A percentile compares a stretch with the other conserved stretches of the same genome.
These are phyloP conservation scores for Rhytidhysteron rufulum DNA, from an alignment of 2,329 filamentous ascomycete species.

Conservation along the genomic window DNA sequence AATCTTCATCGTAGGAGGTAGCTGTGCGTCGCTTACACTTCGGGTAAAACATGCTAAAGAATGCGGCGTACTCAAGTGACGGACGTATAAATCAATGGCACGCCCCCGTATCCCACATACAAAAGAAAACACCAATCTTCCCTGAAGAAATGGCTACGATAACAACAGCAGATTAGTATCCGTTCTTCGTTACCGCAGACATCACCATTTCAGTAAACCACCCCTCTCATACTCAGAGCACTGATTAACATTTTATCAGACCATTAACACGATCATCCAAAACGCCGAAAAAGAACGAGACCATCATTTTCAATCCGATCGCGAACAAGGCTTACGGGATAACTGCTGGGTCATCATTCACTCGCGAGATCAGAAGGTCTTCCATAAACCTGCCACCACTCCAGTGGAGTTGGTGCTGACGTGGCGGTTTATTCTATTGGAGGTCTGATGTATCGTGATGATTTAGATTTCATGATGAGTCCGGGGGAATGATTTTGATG, in stretches of 20 bases:
- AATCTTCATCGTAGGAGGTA: too few species aligned
- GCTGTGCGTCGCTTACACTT: too few species aligned
- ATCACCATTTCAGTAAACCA: not conserved
- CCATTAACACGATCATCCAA: not conserved
- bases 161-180: not conserved
- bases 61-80: too few species aligned
- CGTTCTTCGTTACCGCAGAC: constrained; percentile 1
- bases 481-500: not conserved
- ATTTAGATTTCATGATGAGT: not conserved
- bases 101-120: too few species aligned
- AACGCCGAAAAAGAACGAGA: not conserved
- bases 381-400: not conserved
- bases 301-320: not conserved
- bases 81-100: too few species aligned
- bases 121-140: too few species aligned
- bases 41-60: too few species aligned
- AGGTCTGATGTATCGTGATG: not conserved
- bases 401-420: not conserved
- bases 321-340: not conserved
- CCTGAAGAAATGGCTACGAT: not conserved
- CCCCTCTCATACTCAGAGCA: not conserved
- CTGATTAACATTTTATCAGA: not conserved
- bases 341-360: not conserved
- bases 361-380: not conserved
- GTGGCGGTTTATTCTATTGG: not conserved